Evolutionary conservation across 768 basidiomycete species (phyloP).

Genomic region (Crepidotus variabilis): DNA sequence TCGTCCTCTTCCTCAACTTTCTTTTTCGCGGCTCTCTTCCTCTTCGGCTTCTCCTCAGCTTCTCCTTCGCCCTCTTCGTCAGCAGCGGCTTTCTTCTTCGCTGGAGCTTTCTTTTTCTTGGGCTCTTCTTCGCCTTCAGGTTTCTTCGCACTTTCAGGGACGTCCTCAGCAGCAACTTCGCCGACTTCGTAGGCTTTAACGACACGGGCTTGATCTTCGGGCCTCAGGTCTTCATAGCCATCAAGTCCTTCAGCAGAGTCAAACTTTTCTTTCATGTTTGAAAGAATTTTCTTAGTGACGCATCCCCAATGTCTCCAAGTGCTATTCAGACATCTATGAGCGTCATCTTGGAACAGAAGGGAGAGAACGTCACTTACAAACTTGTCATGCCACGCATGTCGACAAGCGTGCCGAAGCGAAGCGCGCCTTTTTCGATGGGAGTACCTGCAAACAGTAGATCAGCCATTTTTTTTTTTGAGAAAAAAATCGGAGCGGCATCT

Average conservation of each 20-base stretch:
- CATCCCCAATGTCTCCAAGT: constrained; percentile 94
- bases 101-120: constrained; percentile 27
- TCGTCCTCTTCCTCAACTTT: constrained; percentile 21
- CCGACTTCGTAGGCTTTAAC: constrained; percentile 73
- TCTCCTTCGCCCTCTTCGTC: constrained; percentile 25
- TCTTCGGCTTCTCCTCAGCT: constrained; percentile 49
- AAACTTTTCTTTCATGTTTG: constrained; percentile 65
- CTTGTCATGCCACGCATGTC: constrained; percentile 67
- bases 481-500: neutral
- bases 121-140: constrained; percentile 41
- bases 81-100: constrained; percentile 22
- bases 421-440: constrained; percentile 62
- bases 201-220: constrained; percentile 70
- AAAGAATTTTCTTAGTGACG: constrained; percentile 61
- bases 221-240: constrained; percentile 72
- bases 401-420: constrained; percentile 73
- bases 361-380: constrained; percentile 45
- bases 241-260: constrained; percentile 68
- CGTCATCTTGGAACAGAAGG: constrained; percentile 2
- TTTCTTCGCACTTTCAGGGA: constrained; percentile 71
- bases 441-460: constrained; percentile 45
- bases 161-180: constrained; percentile 78
- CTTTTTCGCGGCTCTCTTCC: constrained; percentile 31
- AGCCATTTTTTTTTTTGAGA: constrained; percentile 10
- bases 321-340: constrained; percentile 29